Evolutionary conservation across 148 eudicot species (phyloP), one percentile per base, ranked within the genome.

Genomic region (Linanthus parryae): DNA sequence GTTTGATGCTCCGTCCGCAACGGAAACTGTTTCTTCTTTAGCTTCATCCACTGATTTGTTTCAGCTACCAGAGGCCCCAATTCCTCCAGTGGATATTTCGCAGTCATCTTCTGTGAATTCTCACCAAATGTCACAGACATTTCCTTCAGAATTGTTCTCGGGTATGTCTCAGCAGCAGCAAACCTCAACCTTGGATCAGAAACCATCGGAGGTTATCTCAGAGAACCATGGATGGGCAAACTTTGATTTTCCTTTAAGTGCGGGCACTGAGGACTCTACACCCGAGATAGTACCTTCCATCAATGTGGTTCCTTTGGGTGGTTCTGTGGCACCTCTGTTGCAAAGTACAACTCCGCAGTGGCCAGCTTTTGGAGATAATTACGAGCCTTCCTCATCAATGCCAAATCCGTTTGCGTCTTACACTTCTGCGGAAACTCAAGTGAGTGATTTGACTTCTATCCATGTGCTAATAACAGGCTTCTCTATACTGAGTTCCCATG

Each of bases 161-260:
- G 67, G 57, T 27, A 48, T 38, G 38, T 34, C 81, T 50, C 73
- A 63, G 63, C 73, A 63, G 52, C 72, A 63, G 52, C 46, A 65
- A 43, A 37, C 58, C 57, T 58, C 57, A 51, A 64, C 45, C 46
- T 53, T 52, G 37, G 44, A 44, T 50, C 65, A 52, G 17, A 71
- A 54, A 54, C 37, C 66, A 4, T 67, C 73, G 39, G 58, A 25
- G 36, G n/a, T n/a, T n/a, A 62, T 57, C 26, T 61, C 68, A 38
- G 64, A 63, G 30, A 58, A 76, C 66, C 89, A 58, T 35, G 95
- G 89, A 37, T 91, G 97, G 97, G 95, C 97, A 41, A 81, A 83
- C 42, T 86, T 86, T 83, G 97, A 81, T 73, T 22, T 59, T 38
- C 77, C 84, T 33, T 82, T 62, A 57, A n/a, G n/a, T n/a, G 48